Conservation (phyloP, 1,284 basidiomycete genomes). For the Coriolopsis trogii region DNA sequence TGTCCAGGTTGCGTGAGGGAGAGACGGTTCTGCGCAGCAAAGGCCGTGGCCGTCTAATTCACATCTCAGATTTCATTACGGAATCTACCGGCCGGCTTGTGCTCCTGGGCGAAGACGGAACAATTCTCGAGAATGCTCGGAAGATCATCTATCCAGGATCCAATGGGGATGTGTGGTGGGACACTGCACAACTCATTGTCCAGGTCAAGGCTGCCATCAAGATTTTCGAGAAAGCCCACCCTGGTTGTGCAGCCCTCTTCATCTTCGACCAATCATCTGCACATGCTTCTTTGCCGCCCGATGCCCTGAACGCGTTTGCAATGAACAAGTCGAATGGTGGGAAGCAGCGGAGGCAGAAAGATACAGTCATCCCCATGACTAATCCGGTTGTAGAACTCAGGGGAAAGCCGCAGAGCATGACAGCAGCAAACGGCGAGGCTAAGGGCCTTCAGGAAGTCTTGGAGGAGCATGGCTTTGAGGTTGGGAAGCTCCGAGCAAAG, state of each 20-base stretch:
- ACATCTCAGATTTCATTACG: slow-evolving; percentile 26
- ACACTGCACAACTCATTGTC: slow-evolving; percentile 23
- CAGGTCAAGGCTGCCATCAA: slow-evolving; percentile 12
- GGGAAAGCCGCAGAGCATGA: slow-evolving; percentile 38
- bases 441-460: slow-evolving; percentile 34
- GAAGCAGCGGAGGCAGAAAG: slow-evolving; percentile 30
- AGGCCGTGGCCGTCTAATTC: slow-evolving; percentile 20
- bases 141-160: slow-evolving; percentile 35
- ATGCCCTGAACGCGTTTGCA: slow-evolving; percentile 31
- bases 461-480: slow-evolving; percentile 37
- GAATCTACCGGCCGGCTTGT: slow-evolving; percentile 16
- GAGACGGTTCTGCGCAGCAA: slow-evolving; percentile 17
- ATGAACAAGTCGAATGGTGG: slow-evolving; percentile 28
- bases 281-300: not conserved
- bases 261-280: slow-evolving; percentile 39
- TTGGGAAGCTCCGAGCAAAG: slow-evolving; percentile 24
- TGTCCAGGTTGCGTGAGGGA: slow-evolving; percentile 2
- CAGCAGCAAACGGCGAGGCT: not conserved
- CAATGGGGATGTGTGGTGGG: slow-evolving; percentile 35
- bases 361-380: slow-evolving; percentile 36
- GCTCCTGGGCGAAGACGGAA: slow-evolving; percentile 5
- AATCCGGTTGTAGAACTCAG: slow-evolving; percentile 28
- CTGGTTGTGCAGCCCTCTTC: slow-evolving; percentile 32
- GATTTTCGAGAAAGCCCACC: slow-evolving; percentile 25
- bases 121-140: slow-evolving; percentile 7